Conservation (phyloP, 345 rosid species). For the Melastoma malabathricum region DNA sequence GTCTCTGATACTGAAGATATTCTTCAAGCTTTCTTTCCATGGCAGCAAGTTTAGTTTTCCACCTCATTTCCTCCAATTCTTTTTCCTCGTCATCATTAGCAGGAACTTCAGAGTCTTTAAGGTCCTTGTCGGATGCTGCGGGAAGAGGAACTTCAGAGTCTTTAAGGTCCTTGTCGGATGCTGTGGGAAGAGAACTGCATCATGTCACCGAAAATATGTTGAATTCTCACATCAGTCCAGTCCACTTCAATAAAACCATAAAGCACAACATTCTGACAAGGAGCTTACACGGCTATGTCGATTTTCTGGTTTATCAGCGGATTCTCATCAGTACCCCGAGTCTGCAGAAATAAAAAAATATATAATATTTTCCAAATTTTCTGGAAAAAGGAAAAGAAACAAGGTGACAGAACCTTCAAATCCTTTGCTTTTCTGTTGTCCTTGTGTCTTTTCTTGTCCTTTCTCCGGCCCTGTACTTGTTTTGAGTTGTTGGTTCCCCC, state of each 20-base stretch:
- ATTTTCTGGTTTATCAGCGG: constrained; percentile 25
- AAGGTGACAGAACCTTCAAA: constrained; percentile 35
- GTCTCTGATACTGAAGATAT: constrained; percentile 72
- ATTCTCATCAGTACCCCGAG: constrained; percentile 30
- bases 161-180: constrained; percentile 35
- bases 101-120: constrained; percentile 32
- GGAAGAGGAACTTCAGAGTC: constrained; percentile 36
- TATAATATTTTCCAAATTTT: neutral
- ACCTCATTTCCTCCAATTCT: constrained; percentile 57
- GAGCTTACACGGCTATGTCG: constrained; percentile 36
- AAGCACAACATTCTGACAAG: neutral
- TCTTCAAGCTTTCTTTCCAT: constrained; percentile 87
- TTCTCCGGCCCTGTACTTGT: constrained; percentile 61
- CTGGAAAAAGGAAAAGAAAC: neutral
- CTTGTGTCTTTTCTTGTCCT: constrained; percentile 75
- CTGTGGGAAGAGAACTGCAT: constrained; percentile 46
- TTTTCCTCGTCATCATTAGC: constrained; percentile 33
- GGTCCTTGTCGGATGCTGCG: no score
- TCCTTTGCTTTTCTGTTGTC: constrained; percentile 62
- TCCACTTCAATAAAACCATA: constrained; percentile 3
- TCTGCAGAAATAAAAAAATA: constrained; percentile 24
- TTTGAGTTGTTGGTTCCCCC: constrained; percentile 45
- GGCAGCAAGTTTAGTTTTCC: constrained; percentile 62
- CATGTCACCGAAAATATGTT: constrained; percentile 8
- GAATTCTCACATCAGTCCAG: neutral